Base-by-base conservation (phyloP, 257 asterid genomes). In the Solanum neorickii region DNA sequence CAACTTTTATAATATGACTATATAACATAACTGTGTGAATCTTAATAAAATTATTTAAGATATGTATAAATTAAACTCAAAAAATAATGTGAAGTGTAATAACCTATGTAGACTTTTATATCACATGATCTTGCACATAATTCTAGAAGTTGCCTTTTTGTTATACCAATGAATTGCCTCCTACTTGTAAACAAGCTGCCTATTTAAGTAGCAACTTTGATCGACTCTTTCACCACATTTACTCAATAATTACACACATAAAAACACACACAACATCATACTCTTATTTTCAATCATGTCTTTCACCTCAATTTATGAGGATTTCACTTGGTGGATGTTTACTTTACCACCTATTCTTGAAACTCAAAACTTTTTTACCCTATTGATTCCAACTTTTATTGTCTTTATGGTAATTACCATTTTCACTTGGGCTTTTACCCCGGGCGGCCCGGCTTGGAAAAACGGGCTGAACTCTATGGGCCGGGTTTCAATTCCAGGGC, bases 401-500 rank as follows among this genome's bases (percentile, higher is more conserved):
- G 37, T 42, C 10, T 85, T 87, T 37, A n/a, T 91, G 3, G 44
- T 78, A 65, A 75, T 75, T 77, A 90, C 89, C 60, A 82, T 92
- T 8, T n/a, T 90, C 3, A 89, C 91, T 18, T 92, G 96, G 96
- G 94, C 95, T 16, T 88, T 78, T 8, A 89, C 93, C 0, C 3
- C 87, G 1, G 93, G 93, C 2, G 95, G 96, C 2, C 91, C 88
- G 0, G 94, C 95, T 3, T 94, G 96, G 95, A 93, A 73, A 87
- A 88, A 91, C 11, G 93, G 91, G 75, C 82, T 92, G 83, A 42
- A 87, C 73, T 49, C 29, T 12, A 62, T 88, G 72, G 95, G 97
- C 78, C 84, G 7, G 12, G 89, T 88, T 66, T 78, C 93, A 0
- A 93, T 94, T 60, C 93, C 91, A 1, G 97, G 97, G 41, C 91